Percentiles rank a stretch among this genome's conserved stretches.
Conservation (phyloP, 2,329 filamentous ascomycete genomes). For the Metarhizium sp. region DNA sequence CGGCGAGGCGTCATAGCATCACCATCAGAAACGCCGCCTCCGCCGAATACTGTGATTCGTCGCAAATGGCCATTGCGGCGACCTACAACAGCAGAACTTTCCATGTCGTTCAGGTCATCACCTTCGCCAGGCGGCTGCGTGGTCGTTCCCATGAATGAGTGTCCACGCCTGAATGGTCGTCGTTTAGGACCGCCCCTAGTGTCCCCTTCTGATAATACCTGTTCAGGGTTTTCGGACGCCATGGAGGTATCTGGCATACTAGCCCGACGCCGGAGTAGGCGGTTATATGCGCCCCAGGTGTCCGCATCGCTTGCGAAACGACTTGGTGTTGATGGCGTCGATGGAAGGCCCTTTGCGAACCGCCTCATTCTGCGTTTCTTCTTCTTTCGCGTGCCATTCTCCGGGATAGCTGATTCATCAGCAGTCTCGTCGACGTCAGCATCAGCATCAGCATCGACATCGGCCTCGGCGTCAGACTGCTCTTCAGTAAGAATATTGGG, state of each 20-base stretch:
- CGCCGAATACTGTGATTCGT: constrained; percentile 55
- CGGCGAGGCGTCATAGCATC: constrained; percentile 48
- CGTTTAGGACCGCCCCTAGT: constrained; percentile 52
- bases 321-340: constrained; percentile 57
- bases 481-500: constrained; percentile 46
- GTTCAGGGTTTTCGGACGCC: constrained; percentile 37
- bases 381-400: constrained; percentile 31
- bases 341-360: constrained; percentile 44
- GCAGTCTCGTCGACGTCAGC: constrained; percentile 51
- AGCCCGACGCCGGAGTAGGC: constrained; percentile 52
- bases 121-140: constrained; percentile 31
- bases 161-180: constrained; percentile 43
- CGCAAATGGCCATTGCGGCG: constrained; percentile 55
- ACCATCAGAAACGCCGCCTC: constrained; percentile 55
- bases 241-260: constrained; percentile 51
- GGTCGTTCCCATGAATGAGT: constrained; percentile 45
- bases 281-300: constrained; percentile 30
- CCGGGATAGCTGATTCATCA: constrained; percentile 54
- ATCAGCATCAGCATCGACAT: constrained; percentile 30
- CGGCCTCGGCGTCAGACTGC: constrained; percentile 32
- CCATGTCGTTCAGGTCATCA: constrained; percentile 42
- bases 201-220: constrained; percentile 67
- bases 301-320: constrained; percentile 33
- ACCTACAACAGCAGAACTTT: constrained; percentile 35
- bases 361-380: constrained; percentile 55